Evolutionary conservation across 176 grass and related monocot species (phyloP).

Genomic region (Avena insularis): DNA sequence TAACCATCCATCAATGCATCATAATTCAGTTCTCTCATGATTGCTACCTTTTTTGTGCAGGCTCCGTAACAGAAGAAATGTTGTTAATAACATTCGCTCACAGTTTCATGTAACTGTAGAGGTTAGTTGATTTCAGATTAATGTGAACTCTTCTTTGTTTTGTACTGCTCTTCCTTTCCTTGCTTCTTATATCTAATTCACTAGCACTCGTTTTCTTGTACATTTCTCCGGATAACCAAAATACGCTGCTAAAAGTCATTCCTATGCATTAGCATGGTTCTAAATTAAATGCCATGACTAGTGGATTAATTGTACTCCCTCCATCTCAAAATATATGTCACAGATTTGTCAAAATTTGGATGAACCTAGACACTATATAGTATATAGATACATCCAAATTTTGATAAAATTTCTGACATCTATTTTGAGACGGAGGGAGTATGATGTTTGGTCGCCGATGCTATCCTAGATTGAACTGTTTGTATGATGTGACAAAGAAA

Average conservation of each 20-base stretch:
- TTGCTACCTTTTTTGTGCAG: constrained; percentile 52
- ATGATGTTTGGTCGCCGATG: neutral
- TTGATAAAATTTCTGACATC: no score
- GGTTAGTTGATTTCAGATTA: constrained; percentile 47
- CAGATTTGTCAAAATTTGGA: no score
- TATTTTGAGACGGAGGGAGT: no score
- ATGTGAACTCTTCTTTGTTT: neutral
- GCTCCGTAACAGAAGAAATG: constrained; percentile 56
- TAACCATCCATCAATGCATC: neutral
- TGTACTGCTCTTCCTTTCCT: neutral
- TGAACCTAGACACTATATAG: no score
- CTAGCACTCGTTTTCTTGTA: neutral
- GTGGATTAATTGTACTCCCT: neutral
- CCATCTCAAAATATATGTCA: no score
- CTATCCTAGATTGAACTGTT: constrained; percentile 25
- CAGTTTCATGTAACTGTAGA: constrained; percentile 70
- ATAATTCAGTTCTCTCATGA: constrained; percentile 18
- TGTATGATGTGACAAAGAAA: constrained; percentile 10
- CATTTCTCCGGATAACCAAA: neutral
- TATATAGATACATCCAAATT: no score
- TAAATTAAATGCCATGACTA: constrained; percentile 4
- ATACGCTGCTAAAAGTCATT: neutral
- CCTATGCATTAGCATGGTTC: neutral
- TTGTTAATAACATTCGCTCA: constrained; percentile 67
- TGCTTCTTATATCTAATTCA: neutral